Percentiles rank a stretch among this genome's conserved stretches.
These are phyloP conservation scores for Aspergillus aculeatus DNA, from an alignment of 2,329 filamentous ascomycete genomes.

Conservation along the genomic window DNA sequence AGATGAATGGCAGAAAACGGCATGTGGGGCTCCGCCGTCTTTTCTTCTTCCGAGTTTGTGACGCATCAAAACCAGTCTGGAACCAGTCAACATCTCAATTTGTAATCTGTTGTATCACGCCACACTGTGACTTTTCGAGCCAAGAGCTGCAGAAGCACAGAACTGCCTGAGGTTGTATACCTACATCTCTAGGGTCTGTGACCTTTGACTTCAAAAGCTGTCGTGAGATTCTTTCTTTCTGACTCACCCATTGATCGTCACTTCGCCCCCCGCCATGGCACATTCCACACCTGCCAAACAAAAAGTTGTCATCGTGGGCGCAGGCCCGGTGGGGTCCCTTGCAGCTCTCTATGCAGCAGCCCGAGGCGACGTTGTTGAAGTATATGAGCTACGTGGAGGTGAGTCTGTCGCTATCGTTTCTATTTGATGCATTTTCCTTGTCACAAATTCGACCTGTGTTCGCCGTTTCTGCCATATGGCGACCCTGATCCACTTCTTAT, in stretches of 20 bases:
- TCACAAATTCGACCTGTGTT: background rate
- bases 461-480: background rate
- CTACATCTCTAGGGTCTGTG: no score
- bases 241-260: background rate
- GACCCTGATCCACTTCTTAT: background rate
- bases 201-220: background rate
- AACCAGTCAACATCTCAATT: background rate
- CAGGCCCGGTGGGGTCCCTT: conserved; percentile 87
- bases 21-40: background rate
- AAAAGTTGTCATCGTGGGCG: conserved; percentile 82
- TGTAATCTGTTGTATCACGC: background rate
- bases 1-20: background rate
- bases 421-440: background rate
- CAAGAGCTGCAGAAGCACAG: background rate
- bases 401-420: conserved; percentile 37
- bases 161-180: background rate
- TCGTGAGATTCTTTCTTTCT: background rate
- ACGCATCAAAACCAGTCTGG: background rate
- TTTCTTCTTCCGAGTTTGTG: background rate
- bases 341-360: conserved; percentile 90
- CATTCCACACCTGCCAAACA: conserved; percentile 40
- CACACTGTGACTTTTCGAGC: background rate
- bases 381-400: conserved; percentile 94
- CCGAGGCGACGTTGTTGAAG: conserved; percentile 82
- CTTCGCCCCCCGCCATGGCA: conserved; percentile 13